Conservation (phyloP, 768 basidiomycete genomes). For the Cubamyces lactineus region DNA sequence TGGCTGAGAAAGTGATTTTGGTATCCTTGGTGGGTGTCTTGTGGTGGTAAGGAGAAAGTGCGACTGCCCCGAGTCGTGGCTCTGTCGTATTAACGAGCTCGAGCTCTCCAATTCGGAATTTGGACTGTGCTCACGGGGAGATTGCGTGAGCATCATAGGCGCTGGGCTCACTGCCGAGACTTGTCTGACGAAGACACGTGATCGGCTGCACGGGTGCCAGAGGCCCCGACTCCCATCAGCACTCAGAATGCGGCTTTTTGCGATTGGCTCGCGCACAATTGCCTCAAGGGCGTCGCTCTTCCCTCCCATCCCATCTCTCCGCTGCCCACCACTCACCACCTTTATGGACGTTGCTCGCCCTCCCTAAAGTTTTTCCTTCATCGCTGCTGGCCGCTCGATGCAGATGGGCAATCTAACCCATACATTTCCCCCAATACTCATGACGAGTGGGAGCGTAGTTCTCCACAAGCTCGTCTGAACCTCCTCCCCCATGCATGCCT, state of each 20-base stretch:
- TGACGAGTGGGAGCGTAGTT: slow-evolving; percentile 49
- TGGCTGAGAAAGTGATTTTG: not conserved
- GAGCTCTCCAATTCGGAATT: slow-evolving; percentile 6
- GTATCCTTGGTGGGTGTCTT: too few species aligned
- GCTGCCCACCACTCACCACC: not conserved
- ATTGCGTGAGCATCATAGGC: slow-evolving; percentile 1
- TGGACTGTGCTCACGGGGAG: slow-evolving; percentile 1
- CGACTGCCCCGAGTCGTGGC: too few species aligned
- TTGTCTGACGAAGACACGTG: too few species aligned
- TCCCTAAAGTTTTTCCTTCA: not conserved
- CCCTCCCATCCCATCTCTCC: slow-evolving; percentile 11
- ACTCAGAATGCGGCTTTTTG: slow-evolving; percentile 33
- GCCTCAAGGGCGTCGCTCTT: slow-evolving; percentile 37
- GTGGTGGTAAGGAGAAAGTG: too few species aligned
- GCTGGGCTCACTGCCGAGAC: too few species aligned
- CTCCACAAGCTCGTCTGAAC: slow-evolving; percentile 44
- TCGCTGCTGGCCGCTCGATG: not conserved
- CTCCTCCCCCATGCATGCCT: not conserved
- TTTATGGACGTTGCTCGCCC: not conserved
- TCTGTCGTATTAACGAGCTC: not conserved
- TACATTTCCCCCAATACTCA: not conserved
- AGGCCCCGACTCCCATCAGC: slow-evolving; percentile 13
- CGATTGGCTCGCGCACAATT: slow-evolving; percentile 45
- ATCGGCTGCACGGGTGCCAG: not conserved
- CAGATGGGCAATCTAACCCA: not conserved